Conservation (phyloP, 371 early-diverging fungal genomes). For the Circinella umbellata region DNA sequence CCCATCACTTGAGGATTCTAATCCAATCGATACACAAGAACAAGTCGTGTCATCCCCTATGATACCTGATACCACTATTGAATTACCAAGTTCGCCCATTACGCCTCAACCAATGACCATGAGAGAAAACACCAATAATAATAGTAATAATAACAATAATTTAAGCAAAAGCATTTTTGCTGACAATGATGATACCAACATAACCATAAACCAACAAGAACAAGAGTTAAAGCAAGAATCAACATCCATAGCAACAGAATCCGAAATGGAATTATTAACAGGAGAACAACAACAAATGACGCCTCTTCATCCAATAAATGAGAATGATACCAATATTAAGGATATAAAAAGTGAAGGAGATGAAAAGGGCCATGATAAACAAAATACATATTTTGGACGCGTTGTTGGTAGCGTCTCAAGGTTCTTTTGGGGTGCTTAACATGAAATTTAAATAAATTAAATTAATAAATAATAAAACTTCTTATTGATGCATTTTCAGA, state of each 20-base stretch:
- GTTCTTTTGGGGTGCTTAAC: constrained; percentile 6
- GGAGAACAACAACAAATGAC: not conserved
- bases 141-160: not conserved
- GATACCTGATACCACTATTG: not conserved
- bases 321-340: not conserved
- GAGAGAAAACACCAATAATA: not conserved
- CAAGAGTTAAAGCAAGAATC: not conserved
- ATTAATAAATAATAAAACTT: not conserved
- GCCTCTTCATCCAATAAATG: not conserved
- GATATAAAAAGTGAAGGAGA: not conserved
- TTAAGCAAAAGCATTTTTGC: too few species aligned
- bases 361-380: not conserved
- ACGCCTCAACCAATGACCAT: not conserved
- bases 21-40: not conserved
- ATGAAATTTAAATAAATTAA: not conserved
- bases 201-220: too few species aligned
- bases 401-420: constrained; percentile 7
- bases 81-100: not conserved
- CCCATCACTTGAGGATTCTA: not conserved
- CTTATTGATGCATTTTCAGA: too few species aligned
- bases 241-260: too few species aligned
- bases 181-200: too few species aligned
- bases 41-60: not conserved
- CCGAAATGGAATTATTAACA: not conserved
- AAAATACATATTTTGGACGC: not conserved